These are phyloP conservation scores for Coleophoma crateriformis DNA, from an alignment of 2,329 filamentous ascomycete genomes.

Conservation along the genomic window DNA sequence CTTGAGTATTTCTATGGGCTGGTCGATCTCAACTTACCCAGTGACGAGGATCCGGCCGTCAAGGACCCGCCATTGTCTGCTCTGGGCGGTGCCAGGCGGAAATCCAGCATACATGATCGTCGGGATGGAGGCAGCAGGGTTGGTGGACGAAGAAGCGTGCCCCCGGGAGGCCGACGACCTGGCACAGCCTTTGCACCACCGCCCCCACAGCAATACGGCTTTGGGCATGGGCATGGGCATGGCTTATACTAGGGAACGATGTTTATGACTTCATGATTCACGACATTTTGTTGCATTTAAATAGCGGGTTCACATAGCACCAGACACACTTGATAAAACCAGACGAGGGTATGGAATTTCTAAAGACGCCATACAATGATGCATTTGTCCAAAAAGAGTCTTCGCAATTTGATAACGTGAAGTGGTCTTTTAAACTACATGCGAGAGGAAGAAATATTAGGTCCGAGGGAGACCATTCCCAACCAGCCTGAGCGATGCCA, in stretches of 20 bases:
- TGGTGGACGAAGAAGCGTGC: neutral
- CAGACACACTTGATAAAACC: neutral
- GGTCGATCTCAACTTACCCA: constrained; percentile 60
- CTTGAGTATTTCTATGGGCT: constrained; percentile 74
- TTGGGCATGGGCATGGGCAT: neutral
- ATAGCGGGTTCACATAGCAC: neutral
- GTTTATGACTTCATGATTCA: neutral
- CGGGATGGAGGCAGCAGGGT: neutral
- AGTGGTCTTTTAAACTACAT: neutral
- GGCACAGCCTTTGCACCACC: constrained; percentile 1
- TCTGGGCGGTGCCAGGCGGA: constrained; percentile 14
- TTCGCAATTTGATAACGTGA: too few relatives aligned
- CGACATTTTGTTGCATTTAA: neutral
- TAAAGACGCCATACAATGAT: constrained; percentile 2
- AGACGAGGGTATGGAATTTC: too few relatives aligned
- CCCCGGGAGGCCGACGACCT: neutral
- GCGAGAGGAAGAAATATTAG: neutral
- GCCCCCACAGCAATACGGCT: neutral
- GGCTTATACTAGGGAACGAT: neutral
- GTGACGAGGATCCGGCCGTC: constrained; percentile 53
- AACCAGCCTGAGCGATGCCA: neutral
- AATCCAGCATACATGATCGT: neutral
- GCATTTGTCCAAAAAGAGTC: constrained; percentile 3
- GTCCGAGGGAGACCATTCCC: neutral
- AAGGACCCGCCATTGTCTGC: constrained; percentile 53